Base-by-base conservation (phyloP, 1,284 basidiomycete genomes). In the Ustanciosporium gigantosporum region DNA sequence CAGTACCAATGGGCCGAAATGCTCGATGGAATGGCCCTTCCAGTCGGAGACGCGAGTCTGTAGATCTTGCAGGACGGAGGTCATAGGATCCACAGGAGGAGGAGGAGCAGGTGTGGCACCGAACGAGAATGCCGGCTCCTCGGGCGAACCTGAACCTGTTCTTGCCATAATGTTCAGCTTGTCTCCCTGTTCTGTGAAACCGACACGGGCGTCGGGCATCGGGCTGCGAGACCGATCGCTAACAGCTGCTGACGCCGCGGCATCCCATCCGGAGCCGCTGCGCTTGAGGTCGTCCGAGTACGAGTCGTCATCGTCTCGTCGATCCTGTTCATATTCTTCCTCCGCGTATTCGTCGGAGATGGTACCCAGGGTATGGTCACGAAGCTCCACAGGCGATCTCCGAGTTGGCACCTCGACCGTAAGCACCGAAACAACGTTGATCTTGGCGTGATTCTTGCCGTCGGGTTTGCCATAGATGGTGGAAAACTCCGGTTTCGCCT, bases 41-140 rank as follows among this genome's bases (percentile, higher is more conserved):
- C 91, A 96, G 80, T 96, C 91, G 49, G 88, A 86, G 57, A 96
- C 90, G 27, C 94, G 86, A 68, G 84, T 85, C 57, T 87, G 84
- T 25, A 97, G 83, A 77, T 97, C 93, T 42, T 89, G 86, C 2
- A 90, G 87, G 66, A 95, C 88, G 27, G 86, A 83, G 17, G 79
- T 83, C 77, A 93, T 91, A 7, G 79, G 71, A 41, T 35, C 88
- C 15, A 41, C 40, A 17, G 53, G 41, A 6, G 41, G 49, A 16
- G 36, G 42, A 11, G 57, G 44, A n/a, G 59, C 59, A n/a, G 57
- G 70, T n/a, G 71, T 67, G 4, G 60, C 69, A 8, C 56, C 46
- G 25, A 52, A 62, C 14, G 59, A 73, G 49, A 68, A 70, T 21
- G 38, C 59, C 31, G 56, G 51, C 6, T 66, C 59, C 20, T 64